These are phyloP conservation scores for Fusarium multiceps DNA, from an alignment of 2,329 filamentous ascomycete species.

Conservation along the genomic window DNA sequence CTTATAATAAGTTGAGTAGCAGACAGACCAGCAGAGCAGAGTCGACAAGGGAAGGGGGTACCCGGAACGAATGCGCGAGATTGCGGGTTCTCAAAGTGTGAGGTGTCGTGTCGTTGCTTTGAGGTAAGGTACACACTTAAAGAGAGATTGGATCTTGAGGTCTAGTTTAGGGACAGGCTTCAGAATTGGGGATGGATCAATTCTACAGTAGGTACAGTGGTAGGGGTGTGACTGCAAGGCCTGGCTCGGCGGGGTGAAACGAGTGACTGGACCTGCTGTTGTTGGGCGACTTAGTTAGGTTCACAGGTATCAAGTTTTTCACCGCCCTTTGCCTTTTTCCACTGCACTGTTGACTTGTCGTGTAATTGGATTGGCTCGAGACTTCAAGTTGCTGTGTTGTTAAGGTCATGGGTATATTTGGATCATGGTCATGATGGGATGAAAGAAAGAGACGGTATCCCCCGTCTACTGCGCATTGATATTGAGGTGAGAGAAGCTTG, in stretches of 20 bases:
- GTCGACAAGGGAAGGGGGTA: constrained; percentile 23
- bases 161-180: constrained; percentile 5
- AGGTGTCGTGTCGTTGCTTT: constrained; percentile 10
- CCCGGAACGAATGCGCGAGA: constrained; percentile 40
- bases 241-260: constrained; percentile 31
- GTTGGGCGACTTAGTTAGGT: constrained; percentile 38
- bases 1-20: constrained; percentile 28
- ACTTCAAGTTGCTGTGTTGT: neutral
- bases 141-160: constrained; percentile 42
- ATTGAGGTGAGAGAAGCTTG: constrained; percentile 18
- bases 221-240: constrained; percentile 18
- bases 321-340: constrained; percentile 43
- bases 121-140: constrained; percentile 16
- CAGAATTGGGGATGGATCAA: neutral
- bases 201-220: neutral
- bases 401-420: neutral
- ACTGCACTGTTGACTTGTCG: constrained; percentile 28
- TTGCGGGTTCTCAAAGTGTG: constrained; percentile 34
- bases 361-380: constrained; percentile 31
- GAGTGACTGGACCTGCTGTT: constrained; percentile 32
- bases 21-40: neutral
- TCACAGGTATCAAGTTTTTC: constrained; percentile 41
- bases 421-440: constrained; percentile 33
- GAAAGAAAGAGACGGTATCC: neutral
- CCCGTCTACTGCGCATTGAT: neutral